Conservation (phyloP, 495 filamentous ascomycete species). For the Apiosordaria backusii region DNA sequence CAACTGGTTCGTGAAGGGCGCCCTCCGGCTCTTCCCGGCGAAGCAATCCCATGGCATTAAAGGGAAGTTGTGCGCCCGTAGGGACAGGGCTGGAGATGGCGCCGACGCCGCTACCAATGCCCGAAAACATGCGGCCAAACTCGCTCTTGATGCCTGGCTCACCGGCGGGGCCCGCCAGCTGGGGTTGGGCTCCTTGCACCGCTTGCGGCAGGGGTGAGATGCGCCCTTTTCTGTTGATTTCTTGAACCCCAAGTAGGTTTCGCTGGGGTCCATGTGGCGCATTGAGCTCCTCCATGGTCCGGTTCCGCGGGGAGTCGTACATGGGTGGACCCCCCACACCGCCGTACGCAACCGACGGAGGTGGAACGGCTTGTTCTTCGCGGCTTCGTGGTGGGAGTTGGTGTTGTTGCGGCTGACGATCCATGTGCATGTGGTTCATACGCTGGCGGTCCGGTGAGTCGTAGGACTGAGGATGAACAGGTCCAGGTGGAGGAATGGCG, state of each 20-base stretch:
- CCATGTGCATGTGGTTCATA: constrained; percentile 33
- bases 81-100: constrained; percentile 53
- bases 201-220: constrained; percentile 83
- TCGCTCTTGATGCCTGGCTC: constrained; percentile 88
- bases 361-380: constrained; percentile 38
- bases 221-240: constrained; percentile 62
- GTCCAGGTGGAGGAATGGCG: constrained; percentile 36
- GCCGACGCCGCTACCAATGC: constrained; percentile 81
- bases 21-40: constrained; percentile 48
- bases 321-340: constrained; percentile 29
- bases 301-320: constrained; percentile 41
- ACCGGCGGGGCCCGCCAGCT: constrained; percentile 66
- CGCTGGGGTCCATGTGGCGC: constrained; percentile 42
- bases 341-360: constrained; percentile 45
- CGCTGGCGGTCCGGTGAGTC: constrained; percentile 51
- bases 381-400: constrained; percentile 28
- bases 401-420: constrained; percentile 36
- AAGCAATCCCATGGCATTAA: constrained; percentile 34
- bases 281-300: constrained; percentile 58
- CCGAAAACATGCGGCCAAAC: constrained; percentile 86
- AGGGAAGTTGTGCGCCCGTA: constrained; percentile 45
- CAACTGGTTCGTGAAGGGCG: constrained; percentile 32
- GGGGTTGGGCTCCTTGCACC: constrained; percentile 84
- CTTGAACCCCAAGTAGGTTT: constrained; percentile 55
- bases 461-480: constrained; percentile 38